A percentile compares a stretch with the other conserved stretches of the same genome.
Conservation (phyloP, 2,329 filamentous ascomycete genomes). For the Beauveria pseudobassiana region DNA sequence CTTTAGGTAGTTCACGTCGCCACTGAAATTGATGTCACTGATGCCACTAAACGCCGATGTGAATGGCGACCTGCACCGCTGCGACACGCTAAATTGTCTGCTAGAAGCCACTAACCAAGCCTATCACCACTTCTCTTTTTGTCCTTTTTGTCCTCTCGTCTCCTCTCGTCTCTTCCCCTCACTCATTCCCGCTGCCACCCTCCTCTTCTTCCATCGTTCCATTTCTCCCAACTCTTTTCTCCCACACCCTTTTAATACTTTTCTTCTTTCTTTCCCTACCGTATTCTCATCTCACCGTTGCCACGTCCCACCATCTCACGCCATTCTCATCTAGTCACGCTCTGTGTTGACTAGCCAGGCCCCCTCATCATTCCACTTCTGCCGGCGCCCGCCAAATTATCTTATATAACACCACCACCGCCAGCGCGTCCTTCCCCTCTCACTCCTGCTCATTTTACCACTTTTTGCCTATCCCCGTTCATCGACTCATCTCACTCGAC, state of each 20-base stretch:
- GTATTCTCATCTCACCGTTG: not conserved
- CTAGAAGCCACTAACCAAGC: not conserved
- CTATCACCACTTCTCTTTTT: not conserved
- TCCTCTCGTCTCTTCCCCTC: not conserved
- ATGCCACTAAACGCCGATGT: not conserved
- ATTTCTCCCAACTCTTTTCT: not conserved
- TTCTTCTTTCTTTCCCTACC: not conserved
- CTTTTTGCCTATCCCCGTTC: not conserved
- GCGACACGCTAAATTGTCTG: not conserved
- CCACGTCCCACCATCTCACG: not conserved
- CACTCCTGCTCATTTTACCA: not conserved
- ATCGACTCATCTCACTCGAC: not conserved
- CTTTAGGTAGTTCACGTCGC: not conserved
- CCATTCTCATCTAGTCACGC: not conserved
- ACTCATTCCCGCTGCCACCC: not conserved
- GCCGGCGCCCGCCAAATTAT: not conserved
- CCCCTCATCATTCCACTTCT: not conserved
- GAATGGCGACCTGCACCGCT: not conserved
- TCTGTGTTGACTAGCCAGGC: not conserved
- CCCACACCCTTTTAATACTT: not conserved
- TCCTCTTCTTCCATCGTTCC: not conserved
- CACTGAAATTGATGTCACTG: not conserved
- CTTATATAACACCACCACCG: constrained; percentile 3
- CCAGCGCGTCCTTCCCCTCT: not conserved
- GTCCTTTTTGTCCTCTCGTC: not conserved